These are phyloP conservation scores for Dactylellina leptospora DNA, from an alignment of 2,329 filamentous ascomycete genomes.

Conservation along the genomic window DNA sequence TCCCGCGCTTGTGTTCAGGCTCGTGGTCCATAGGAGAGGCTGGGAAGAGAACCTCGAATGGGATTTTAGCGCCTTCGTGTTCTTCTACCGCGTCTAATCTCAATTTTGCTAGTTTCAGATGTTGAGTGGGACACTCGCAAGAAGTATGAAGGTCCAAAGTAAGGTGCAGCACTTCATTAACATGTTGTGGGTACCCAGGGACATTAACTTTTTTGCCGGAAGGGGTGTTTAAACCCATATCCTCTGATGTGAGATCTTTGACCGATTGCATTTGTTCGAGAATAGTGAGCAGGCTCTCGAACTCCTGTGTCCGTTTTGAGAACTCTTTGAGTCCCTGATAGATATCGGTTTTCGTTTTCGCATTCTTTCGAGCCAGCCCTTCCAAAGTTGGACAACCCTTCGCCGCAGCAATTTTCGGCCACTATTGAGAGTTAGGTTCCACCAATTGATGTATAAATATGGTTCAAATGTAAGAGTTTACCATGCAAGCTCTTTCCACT, in stretches of 20 bases:
- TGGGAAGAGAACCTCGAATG: conserved; percentile 43
- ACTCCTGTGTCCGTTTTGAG: conserved; percentile 6
- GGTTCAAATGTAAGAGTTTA: background rate
- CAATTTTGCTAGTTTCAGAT: conserved; percentile 29
- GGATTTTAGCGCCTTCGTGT: conserved; percentile 20
- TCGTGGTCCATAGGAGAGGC: conserved; percentile 11
- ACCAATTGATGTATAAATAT: background rate
- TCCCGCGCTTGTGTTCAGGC: background rate
- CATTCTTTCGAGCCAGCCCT: background rate
- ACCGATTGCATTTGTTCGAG: conserved; percentile 26
- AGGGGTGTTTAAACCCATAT: conserved; percentile 22
- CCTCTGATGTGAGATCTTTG: conserved; percentile 38
- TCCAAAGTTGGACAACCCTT: conserved; percentile 20
- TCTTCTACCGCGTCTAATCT: conserved; percentile 31
- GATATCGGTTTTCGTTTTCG: background rate
- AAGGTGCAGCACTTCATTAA: conserved; percentile 27
- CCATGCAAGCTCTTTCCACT: conserved; percentile 38
- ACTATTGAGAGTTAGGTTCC: conserved; percentile 1
- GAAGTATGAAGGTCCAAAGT: conserved; percentile 36
- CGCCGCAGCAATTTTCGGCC: conserved; percentile 17
- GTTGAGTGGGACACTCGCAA: conserved; percentile 22
- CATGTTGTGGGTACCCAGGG: conserved; percentile 35
- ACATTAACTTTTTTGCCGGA: conserved; percentile 28
- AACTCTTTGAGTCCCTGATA: conserved; percentile 29
- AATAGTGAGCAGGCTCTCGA: conserved; percentile 22